These are phyloP conservation scores for Fagopyrum esculentum DNA, from an alignment of 148 eudicot species.

Conservation along the genomic window DNA sequence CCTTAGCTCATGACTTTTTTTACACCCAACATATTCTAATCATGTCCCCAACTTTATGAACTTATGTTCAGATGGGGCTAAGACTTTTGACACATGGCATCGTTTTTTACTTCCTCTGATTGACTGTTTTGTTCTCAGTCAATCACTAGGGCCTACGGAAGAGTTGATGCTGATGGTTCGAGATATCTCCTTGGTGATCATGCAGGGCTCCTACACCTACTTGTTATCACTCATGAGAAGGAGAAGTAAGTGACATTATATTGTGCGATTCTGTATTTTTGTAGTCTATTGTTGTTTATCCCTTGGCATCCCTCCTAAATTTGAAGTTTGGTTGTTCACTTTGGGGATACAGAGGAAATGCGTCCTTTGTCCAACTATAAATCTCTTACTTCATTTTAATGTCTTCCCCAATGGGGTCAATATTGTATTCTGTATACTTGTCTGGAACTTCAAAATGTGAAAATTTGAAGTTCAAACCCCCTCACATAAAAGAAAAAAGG, in stretches of 20 bases:
- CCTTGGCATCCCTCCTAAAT: background rate
- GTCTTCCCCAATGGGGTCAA: background rate
- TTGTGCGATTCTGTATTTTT: background rate
- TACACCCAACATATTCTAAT: background rate
- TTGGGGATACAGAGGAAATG: background rate
- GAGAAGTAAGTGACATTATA: slow-evolving; percentile 53
- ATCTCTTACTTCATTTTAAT: background rate
- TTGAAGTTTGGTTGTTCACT: background rate
- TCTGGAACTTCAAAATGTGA: background rate
- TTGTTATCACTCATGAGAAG: slow-evolving; percentile 93
- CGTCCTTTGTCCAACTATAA: background rate
- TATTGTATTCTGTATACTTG: background rate
- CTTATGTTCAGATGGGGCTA: background rate
- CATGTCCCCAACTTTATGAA: background rate
- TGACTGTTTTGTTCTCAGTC: slow-evolving; percentile 33
- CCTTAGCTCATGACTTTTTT: background rate
- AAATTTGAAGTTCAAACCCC: background rate
- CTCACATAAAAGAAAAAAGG: background rate
- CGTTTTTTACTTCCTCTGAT: background rate
- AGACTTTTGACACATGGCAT: background rate
- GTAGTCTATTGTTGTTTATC: background rate
- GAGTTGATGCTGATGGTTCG: slow-evolving; percentile 98
- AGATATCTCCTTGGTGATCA: slow-evolving; percentile 95
- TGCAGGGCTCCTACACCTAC: slow-evolving; percentile 88
- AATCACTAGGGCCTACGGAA: slow-evolving; percentile 91